Evolutionary conservation across 352 stramenopile species (phyloP), one percentile per base, ranked within the genome.

Genomic region (Phytophthora rubi): DNA sequence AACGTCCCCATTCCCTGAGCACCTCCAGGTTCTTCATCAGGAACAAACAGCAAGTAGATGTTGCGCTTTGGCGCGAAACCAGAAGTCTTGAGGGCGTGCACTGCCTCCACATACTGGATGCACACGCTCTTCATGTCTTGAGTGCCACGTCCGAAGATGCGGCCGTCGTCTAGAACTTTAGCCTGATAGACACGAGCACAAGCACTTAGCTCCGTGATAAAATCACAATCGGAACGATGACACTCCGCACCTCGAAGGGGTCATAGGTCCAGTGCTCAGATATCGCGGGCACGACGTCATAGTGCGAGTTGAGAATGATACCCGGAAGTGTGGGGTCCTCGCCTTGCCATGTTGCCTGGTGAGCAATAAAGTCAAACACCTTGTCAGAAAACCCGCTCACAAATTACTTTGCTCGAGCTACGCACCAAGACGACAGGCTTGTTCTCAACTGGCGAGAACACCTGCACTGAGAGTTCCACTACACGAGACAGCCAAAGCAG

Each of bases 121-220:
- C 90, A 98, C 6, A 99, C 96, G 75, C 93, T 97, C 75, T 99
- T 99, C 96, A 99, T 99, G 73, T 99, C 97, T 73, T 99, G 95
- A 16, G 95, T 78, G 1, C 97, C 97, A 58, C 95, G 88, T 26
- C 93, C 96, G 75, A 98, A 98, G 62, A 99, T 98, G 39, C 84
- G 90, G 3, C 90, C 94, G 64, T 98, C 86, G 39, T 97, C 86
- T 16, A 89, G 73, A n/a, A 97, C 70, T 15, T 92, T 95, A 3
- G 74, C 79, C 85, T 92, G 42, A n/a, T 12, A 54, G 18, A 9
- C 74, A 73, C 98, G 95, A 16, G 92, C 42, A 62, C 42, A 23
- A 42, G 9, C 2, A 42, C 3, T 42, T 16, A 42, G 35, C 2
- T 42, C 35, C 35, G 10, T 42, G 8, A 8, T 15, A 12, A 42